Evolutionary conservation across 2,329 filamentous ascomycete species (phyloP), one percentile per base, ranked within the genome.

Genomic region (Stagonosporopsis vannaccii): DNA sequence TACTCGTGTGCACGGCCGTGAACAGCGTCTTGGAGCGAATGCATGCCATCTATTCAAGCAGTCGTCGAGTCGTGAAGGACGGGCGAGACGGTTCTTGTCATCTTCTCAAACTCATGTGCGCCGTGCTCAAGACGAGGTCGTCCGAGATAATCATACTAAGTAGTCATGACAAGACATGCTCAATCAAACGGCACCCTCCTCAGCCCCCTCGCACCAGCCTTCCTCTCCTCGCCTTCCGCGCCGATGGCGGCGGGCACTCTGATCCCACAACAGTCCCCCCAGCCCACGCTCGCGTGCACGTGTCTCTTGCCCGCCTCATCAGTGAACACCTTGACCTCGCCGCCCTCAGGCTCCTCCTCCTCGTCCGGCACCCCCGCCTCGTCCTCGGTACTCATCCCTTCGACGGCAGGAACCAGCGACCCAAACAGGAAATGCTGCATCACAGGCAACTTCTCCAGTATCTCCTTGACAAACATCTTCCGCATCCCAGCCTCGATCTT

Each of bases 341-440:
- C 59, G 3, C 67, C 74, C 49, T 82, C 81, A 81, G 56, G 56
- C n/a, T 73, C 73, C 36, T 76, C 74, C 15, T 59, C 76, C 48
- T 82, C 82, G 80, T 77, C 75, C 11, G 78, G 79, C 9, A 81
- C 78, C 12, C 79, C 82, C 2, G 76, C 77, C 22, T 84, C 81
- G 1, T 78, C 77, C 42, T 86, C 83, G 42, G 81, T 83, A 60
- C 86, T 90, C 95, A 99, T 98, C 1, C 86, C 91, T 20, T 91
- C 86, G 0, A 83, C 86, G 0, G 94, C 92, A 0, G 91, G 89
- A 1, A 99, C 83, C 46, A 99, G 77, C 8, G 87, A 89, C 0
- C 95, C 95, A 71, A 99, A 99, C 51, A 99, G 72, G 68, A 99
- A 99, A 75, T 99, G 96, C 78, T 99, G 95, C 92, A 98, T 98